Percentiles rank a stretch among this genome's conserved stretches.
Conservation (phyloP, 1,284 basidiomycete genomes). For the Trametes pubescens region DNA sequence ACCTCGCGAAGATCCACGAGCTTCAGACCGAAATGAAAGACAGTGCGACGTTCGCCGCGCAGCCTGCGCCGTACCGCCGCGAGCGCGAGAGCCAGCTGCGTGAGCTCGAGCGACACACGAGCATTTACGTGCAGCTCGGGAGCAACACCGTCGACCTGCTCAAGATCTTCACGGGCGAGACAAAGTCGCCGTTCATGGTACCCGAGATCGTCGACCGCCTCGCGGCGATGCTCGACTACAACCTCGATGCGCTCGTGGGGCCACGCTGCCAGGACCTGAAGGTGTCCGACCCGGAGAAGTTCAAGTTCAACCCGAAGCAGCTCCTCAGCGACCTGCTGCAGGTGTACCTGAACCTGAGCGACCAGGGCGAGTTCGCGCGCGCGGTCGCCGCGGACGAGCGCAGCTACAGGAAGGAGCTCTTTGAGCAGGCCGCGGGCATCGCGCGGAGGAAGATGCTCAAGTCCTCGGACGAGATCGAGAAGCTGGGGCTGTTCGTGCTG, state of each 20-base stretch:
- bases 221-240: constrained; percentile 98
- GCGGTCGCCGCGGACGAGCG: constrained; percentile 94
- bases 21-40: constrained; percentile 90
- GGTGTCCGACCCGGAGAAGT: constrained; percentile 89
- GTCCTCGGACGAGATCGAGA: constrained; percentile 81
- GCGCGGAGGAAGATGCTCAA: constrained; percentile 78
- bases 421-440: constrained; percentile 82
- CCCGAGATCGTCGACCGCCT: constrained; percentile 96
- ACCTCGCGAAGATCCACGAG: constrained; percentile 87
- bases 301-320: constrained; percentile 87
- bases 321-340: constrained; percentile 90
- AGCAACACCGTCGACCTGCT: constrained; percentile 90
- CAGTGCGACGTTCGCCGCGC: constrained; percentile 69
- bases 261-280: constrained; percentile 86
- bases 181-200: constrained; percentile 93
- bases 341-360: constrained; percentile 91
- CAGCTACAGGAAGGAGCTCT: constrained; percentile 88
- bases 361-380: constrained; percentile 82
- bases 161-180: constrained; percentile 92
- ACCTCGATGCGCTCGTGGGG: constrained; percentile 90
- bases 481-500: constrained; percentile 75
- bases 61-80: constrained; percentile 77
- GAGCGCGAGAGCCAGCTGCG: constrained; percentile 87
- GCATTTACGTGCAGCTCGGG: constrained; percentile 87
- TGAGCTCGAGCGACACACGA: constrained; percentile 83